Conservation (phyloP, 2,329 filamentous ascomycete genomes). For the Colletotrichum sp. region DNA sequence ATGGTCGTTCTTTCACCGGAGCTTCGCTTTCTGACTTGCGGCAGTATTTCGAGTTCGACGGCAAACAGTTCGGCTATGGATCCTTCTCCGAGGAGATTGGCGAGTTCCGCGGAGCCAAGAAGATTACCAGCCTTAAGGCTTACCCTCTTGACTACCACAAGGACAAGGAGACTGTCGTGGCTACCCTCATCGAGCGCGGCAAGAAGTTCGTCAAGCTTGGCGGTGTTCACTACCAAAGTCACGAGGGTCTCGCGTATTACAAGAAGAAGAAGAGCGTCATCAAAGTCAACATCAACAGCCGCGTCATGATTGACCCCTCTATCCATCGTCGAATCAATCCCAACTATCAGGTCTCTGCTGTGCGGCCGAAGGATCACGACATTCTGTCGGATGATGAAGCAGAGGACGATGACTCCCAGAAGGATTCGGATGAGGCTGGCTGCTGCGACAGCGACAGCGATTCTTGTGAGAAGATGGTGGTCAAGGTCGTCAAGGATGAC, state of each 20-base stretch:
- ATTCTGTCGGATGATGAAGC: constrained; percentile 55
- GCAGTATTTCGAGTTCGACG: constrained; percentile 85
- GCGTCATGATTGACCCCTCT: constrained; percentile 86
- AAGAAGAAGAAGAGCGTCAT: constrained; percentile 78
- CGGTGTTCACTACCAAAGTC: constrained; percentile 82
- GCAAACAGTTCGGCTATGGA: constrained; percentile 82
- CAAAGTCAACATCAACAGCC: constrained; percentile 85
- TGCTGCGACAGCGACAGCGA: constrained; percentile 45
- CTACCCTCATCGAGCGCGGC: constrained; percentile 77
- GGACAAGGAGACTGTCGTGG: constrained; percentile 67
- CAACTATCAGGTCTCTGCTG: constrained; percentile 79
- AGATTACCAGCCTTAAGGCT: constrained; percentile 78
- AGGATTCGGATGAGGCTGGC: constrained; percentile 40
- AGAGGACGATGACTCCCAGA: constrained; percentile 46
- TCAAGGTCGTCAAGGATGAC: constrained; percentile 55
- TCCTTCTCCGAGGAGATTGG: constrained; percentile 72
- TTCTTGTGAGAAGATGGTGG: constrained; percentile 48
- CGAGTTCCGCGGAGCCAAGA: constrained; percentile 79
- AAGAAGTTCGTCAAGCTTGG: constrained; percentile 83
- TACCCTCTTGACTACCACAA: constrained; percentile 85
- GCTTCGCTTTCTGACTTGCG: background rate
- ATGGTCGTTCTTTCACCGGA: background rate
- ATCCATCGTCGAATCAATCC: constrained; percentile 85
- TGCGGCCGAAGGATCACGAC: constrained; percentile 75
- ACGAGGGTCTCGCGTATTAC: constrained; percentile 84